Conservation (phyloP, 2,329 filamentous ascomycete genomes). For the Exophiala aquamarina region DNA sequence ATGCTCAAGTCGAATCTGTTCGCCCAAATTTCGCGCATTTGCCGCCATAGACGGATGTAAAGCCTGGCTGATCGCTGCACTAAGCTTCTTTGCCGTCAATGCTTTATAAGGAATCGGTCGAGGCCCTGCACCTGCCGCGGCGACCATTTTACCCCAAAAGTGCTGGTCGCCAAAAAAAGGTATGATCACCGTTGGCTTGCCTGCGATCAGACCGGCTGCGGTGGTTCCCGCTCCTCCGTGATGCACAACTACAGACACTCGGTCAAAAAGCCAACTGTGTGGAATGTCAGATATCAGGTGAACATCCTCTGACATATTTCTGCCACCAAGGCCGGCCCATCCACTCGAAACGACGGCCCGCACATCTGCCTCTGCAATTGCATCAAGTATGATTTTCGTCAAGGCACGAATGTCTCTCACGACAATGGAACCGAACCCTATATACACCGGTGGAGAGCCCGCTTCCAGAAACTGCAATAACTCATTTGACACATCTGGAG, state of each 20-base stretch:
- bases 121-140: constrained; percentile 70
- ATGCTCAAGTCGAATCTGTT: constrained; percentile 64
- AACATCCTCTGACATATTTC: constrained; percentile 71
- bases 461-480: constrained; percentile 65
- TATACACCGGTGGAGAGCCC: constrained; percentile 74
- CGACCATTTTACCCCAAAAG: constrained; percentile 79
- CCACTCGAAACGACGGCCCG: constrained; percentile 82
- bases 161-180: constrained; percentile 87
- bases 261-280: constrained; percentile 85
- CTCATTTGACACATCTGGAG: constrained; percentile 63
- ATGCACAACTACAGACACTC: constrained; percentile 78
- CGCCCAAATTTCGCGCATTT: constrained; percentile 59
- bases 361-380: constrained; percentile 65
- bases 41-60: constrained; percentile 59
- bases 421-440: constrained; percentile 81
- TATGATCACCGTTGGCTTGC: constrained; percentile 77
- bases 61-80: constrained; percentile 62
- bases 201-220: constrained; percentile 76
- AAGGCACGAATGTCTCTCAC: constrained; percentile 72
- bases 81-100: constrained; percentile 65
- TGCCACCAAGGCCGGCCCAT: constrained; percentile 80
- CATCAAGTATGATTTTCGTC: constrained; percentile 71
- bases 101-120: constrained; percentile 67
- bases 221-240: constrained; percentile 88
- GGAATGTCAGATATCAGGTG: constrained; percentile 84